A percentile compares a stretch with the other conserved stretches of the same genome.
phyloP scores from a whole-genome alignment of 1,139 yeast genomes.

The Protomyces inouyei region DNA sequence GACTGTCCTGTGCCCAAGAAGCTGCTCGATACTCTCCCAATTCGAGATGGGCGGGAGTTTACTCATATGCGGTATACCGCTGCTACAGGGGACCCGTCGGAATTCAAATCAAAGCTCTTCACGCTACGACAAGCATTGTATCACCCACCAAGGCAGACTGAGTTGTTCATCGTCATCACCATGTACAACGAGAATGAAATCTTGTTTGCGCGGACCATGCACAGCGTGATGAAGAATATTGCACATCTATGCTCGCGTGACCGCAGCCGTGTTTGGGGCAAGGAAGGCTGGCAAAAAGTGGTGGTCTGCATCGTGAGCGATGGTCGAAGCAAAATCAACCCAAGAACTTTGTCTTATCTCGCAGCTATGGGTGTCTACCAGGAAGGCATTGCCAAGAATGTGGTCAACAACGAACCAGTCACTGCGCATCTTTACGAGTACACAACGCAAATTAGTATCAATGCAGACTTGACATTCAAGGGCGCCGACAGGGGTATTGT shows the following conservation, averaged over 20 bases:
- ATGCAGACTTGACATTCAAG: conserved; percentile 54
- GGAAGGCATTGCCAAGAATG: conserved; percentile 75
- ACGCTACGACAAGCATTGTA: conserved; percentile 65
- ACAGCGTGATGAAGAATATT: conserved; percentile 72
- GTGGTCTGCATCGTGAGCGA: conserved; percentile 72
- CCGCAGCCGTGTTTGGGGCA: conserved; percentile 59
- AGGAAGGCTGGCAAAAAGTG: conserved; percentile 72
- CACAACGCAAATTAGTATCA: conserved; percentile 72
- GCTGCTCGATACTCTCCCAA: conserved; percentile 53
- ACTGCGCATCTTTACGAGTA: conserved; percentile 73
- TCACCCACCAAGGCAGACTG: conserved; percentile 63
- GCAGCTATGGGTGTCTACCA: conserved; percentile 74
- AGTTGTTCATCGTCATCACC: conserved; percentile 67
- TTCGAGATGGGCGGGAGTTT: conserved; percentile 59
- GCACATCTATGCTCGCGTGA: conserved; percentile 57
- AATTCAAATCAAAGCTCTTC: conserved; percentile 54
- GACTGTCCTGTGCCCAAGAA: conserved; percentile 72
- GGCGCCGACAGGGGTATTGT: conserved; percentile 52
- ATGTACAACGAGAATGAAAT: conserved; percentile 79
- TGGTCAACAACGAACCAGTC: conserved; percentile 64
- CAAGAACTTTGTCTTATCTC: conserved; percentile 58
- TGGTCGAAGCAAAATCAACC: conserved; percentile 66
- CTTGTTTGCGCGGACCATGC: conserved; percentile 63
- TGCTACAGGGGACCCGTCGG: conserved; percentile 72
- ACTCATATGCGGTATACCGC: conserved; percentile 75